A percentile compares a stretch with the other conserved stretches of the same genome.
These are phyloP conservation scores for Trypethelium eluteriae DNA, from an alignment of 495 filamentous ascomycete species.

Conservation along the genomic window DNA sequence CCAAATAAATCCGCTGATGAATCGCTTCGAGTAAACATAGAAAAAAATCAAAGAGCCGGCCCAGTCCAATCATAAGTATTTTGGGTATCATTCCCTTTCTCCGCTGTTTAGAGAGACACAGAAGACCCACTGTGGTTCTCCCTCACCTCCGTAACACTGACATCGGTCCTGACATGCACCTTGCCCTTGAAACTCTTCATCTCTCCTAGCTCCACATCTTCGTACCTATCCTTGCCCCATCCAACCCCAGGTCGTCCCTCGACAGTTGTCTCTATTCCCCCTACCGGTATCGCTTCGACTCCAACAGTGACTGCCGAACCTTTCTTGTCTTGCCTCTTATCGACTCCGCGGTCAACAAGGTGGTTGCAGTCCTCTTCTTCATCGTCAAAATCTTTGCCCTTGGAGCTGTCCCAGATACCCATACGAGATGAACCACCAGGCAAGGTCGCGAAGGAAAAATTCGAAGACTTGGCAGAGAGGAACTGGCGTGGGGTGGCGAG, in stretches of 20 bases:
- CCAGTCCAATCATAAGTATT: no score
- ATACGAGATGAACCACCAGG: background rate
- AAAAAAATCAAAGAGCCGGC: no score
- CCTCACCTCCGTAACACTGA: conserved; percentile 1
- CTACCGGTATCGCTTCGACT: background rate
- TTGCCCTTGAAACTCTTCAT: background rate
- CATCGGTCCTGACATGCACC: background rate
- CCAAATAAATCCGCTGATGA: no score
- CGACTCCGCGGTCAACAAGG: background rate
- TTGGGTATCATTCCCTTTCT: background rate
- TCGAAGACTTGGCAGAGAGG: background rate
- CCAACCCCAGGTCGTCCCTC: background rate
- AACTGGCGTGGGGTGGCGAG: background rate
- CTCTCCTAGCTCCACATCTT: background rate
- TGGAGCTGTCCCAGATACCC: background rate
- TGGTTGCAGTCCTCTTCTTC: background rate
- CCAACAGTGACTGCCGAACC: background rate
- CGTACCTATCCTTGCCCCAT: background rate
- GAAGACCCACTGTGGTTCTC: background rate
- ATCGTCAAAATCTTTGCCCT: background rate
- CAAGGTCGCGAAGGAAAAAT: background rate
- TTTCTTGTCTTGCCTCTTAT: background rate
- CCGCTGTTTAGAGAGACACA: background rate
- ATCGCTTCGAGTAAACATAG: no score
- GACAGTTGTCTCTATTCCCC: background rate